Percentiles rank a stretch among this genome's conserved stretches.
These are phyloP conservation scores for Hypoxylon subgilvum DNA, from an alignment of 495 filamentous ascomycete genomes.

Conservation along the genomic window DNA sequence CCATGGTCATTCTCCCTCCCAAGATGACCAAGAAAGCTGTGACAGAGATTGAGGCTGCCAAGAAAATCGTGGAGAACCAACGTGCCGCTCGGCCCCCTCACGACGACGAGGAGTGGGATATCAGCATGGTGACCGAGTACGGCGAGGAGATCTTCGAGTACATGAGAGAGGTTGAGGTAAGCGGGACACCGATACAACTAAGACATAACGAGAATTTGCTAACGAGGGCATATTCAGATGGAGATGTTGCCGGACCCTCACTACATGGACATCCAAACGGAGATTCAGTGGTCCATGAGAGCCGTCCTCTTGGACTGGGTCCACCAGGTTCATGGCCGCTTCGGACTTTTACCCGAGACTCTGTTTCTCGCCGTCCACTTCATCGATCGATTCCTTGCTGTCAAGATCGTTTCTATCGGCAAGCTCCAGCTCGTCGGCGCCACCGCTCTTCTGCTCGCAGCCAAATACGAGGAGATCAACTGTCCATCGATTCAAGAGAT, in stretches of 20 bases:
- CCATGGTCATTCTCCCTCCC: constrained; percentile 72
- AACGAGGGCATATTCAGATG: constrained; percentile 55
- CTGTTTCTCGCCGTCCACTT: constrained; percentile 93
- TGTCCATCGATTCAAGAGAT: constrained; percentile 94
- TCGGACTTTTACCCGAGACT: constrained; percentile 89
- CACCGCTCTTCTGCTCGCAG: constrained; percentile 92
- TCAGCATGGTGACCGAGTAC: constrained; percentile 99
- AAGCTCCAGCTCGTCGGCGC: constrained; percentile 97
- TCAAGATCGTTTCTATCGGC: constrained; percentile 89
- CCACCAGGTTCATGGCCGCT: constrained; percentile 91
- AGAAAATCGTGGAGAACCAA: constrained; percentile 66
- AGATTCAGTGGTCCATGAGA: constrained; percentile 99
- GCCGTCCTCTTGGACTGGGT: constrained; percentile 98
- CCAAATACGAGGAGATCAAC: constrained; percentile 98
- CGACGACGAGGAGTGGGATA: constrained; percentile 88
- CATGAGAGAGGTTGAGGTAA: constrained; percentile 87
- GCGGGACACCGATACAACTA: constrained; percentile 25
- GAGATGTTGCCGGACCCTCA: constrained; percentile 82
- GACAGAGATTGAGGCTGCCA: constrained; percentile 73
- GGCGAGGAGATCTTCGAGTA: constrained; percentile 93
- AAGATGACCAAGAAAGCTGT: constrained; percentile 64
- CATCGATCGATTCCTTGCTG: constrained; percentile 93
- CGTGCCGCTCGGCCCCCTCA: constrained; percentile 60
- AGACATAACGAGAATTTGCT: constrained; percentile 11
- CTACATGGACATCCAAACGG: constrained; percentile 97